Base-by-base conservation (phyloP, 1,284 basidiomycete species). In the Sporisorium sorghi region DNA sequence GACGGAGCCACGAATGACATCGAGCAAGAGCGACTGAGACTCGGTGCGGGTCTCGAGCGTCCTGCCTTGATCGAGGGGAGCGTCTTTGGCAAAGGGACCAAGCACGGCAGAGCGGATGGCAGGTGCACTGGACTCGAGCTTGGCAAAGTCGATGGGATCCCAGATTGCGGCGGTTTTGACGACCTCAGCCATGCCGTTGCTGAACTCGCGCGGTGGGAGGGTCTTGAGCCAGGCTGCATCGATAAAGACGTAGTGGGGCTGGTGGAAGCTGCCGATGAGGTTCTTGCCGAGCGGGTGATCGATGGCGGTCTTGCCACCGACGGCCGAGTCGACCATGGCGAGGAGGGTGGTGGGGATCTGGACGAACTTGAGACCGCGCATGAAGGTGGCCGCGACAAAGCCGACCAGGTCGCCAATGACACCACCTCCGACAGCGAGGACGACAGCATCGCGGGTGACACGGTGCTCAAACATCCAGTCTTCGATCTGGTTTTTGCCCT, bases 111-210 rank as follows among this genome's bases (percentile, higher is more conserved):
- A 77, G 24, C 78, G 74, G 46, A 84, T 84, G 17, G 77, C 79
- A 26, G 73, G 76, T 2, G 82, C 78, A 40, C 65, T 65, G 17
- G 70, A 76, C 59, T 84, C 83, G 49, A 84, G 79, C 73, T 84
- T 84, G 43, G 64, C 75, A 64, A 84, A 83, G 64, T 83, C 83
- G 58, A 60, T 69, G 15, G 77, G 76, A 51, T 84, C 83, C 83
- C 83, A 84, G 49, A 84, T 84, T 33, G 83, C 83, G 21, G 83
- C 83, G 17, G 83, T 84, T 67, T 81, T 99, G 85, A 99, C 90
- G 5, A 98, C 92, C 85, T 99, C 96, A 1, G 97, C 95, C 93
- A 99, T 97, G 48, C 96, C 96, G 83, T 99, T 99, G 44, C 93
- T 92, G 77, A 98, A 95, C 85, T 99, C 97, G 68, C 97, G 88